Evolutionary conservation across 2,329 filamentous ascomycete species (phyloP).

Genomic region (Hypoxylon sp.): DNA sequence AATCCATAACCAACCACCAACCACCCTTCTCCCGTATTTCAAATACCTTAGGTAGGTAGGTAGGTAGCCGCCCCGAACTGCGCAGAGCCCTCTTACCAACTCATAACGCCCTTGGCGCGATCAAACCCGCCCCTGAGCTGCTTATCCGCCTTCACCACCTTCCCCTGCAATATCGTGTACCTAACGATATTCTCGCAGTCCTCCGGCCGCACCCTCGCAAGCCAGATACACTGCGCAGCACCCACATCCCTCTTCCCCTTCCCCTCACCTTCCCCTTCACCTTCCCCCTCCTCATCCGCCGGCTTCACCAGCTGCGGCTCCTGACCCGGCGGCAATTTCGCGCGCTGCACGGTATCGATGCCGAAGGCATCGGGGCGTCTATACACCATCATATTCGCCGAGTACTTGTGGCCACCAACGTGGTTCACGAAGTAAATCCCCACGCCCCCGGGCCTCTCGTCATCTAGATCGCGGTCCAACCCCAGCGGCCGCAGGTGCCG

Average conservation of each 20-base stretch:
- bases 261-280: constrained; percentile 27
- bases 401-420: constrained; percentile 96
- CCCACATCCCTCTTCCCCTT: constrained; percentile 58
- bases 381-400: constrained; percentile 95
- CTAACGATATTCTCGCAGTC: constrained; percentile 93
- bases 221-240: constrained; percentile 92
- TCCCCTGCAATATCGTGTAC: constrained; percentile 92
- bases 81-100: constrained; percentile 74
- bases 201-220: constrained; percentile 85
- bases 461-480: constrained; percentile 87
- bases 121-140: constrained; percentile 95
- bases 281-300: constrained; percentile 14
- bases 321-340: constrained; percentile 55
- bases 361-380: constrained; percentile 73
- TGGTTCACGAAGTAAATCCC: constrained; percentile 98
- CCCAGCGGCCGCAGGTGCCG: constrained; percentile 88
- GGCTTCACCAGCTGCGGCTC: constrained; percentile 56
- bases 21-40: not conserved
- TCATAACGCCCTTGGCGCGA: constrained; percentile 81
- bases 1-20: no score
- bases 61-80: not conserved
- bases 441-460: constrained; percentile 90
- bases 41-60: not conserved
- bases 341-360: constrained; percentile 62
- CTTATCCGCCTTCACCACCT: constrained; percentile 88